Base-by-base conservation (phyloP, 495 filamentous ascomycete genomes). In the Neurospora discreta region DNA sequence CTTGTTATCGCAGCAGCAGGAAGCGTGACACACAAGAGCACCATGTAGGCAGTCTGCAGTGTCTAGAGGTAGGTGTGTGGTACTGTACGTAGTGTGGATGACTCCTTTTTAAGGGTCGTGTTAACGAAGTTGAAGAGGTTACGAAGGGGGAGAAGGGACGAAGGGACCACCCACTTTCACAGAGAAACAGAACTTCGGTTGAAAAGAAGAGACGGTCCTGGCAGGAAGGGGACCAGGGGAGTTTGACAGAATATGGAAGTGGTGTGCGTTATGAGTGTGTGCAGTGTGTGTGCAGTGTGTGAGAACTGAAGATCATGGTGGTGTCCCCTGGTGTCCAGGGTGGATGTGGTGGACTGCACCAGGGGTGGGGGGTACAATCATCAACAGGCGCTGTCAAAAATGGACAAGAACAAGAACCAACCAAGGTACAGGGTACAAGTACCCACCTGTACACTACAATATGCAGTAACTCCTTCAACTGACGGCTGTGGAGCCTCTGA, bases 401-500 rank as follows among this genome's bases (percentile, higher is more conserved):
- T 33, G 20, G 30, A 30, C 46, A 60, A 30, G 46, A n/a, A n/a
- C n/a, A n/a, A n/a, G n/a, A n/a, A n/a, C n/a, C n/a, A n/a, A n/a
- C n/a, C n/a, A 30, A 60, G 26, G 52, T 65, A 30, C 16, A 33
- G 16, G 23, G 26, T 60, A 60, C 52, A 65, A 33, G 26, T 60
- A 33, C 26, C 23, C 30, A 38, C 38, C 38, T 38, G 2, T 33
- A 33, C 33, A 33, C 20, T 58, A 11, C 46, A 58, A 58, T n/a
- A n/a, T n/a, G n/a, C n/a, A n/a, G n/a, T n/a, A n/a, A n/a, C n/a
- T n/a, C n/a, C 20, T 60, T 23, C 46, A 30, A 16, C 30, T 38
- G 71, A 40, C 41, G 44, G 65, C 60, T 65, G 69, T 71, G 69
- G 69, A 36, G 58, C 26, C 39, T 58, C 70, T 69, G 70, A 71